phyloP scores from a whole-genome alignment of 108 stramenopile species.

The Skeletonema potamos region DNA sequence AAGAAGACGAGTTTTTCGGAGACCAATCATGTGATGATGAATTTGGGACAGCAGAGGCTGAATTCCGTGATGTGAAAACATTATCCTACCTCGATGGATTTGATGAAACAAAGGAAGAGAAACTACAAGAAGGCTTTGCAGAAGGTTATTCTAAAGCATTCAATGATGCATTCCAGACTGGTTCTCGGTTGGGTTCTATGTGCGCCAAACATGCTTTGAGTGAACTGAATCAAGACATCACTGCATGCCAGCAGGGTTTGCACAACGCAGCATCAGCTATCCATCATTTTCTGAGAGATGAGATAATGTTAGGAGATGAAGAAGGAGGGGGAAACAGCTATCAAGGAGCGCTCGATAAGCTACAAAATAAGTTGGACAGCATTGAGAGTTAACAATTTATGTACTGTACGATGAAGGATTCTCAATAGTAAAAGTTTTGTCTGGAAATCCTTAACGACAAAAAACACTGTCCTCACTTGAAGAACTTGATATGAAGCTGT shows the following conservation, averaged over 20 bases:
- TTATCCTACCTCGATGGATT: constrained; percentile 65
- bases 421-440: neutral
- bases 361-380: constrained; percentile 15
- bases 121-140: constrained; percentile 78
- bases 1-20: constrained; percentile 42
- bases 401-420: too few relatives aligned
- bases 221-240: neutral
- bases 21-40: constrained; percentile 45
- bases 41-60: constrained; percentile 24
- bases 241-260: neutral
- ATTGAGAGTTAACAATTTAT: neutral
- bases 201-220: neutral
- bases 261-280: constrained; percentile 13
- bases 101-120: constrained; percentile 64
- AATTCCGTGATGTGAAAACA: constrained; percentile 19
- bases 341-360: constrained; percentile 10
- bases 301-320: constrained; percentile 20
- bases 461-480: too few relatives aligned
- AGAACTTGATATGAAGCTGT: too few relatives aligned
- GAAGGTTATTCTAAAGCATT: constrained; percentile 64
- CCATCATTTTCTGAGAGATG: constrained; percentile 23
- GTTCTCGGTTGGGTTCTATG: constrained; percentile 51
- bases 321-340: constrained; percentile 8
- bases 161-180: constrained; percentile 50
- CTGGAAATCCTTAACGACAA: neutral